Percentiles rank a stretch among this genome's conserved stretches.
Conservation (phyloP, 23 red algal genomes). For the Gracilaria caudata region DNA sequence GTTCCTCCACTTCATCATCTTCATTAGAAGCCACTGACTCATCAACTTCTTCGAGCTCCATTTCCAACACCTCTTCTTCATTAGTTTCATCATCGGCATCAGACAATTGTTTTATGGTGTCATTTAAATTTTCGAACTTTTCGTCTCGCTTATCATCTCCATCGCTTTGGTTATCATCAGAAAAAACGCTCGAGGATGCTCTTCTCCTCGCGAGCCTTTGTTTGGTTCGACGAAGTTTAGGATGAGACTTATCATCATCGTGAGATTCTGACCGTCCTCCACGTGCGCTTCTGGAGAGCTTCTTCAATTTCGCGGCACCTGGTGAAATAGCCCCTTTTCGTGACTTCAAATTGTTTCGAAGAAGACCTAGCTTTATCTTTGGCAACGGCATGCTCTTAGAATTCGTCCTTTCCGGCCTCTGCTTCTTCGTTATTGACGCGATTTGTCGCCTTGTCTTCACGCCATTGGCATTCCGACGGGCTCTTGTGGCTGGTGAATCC, state of each 20-base stretch:
- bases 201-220: neutral
- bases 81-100: slow-evolving; percentile 9
- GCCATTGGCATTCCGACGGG: neutral
- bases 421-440: neutral
- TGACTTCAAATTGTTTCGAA: neutral
- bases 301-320: neutral
- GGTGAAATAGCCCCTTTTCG: neutral
- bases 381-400: slow-evolving; percentile 34
- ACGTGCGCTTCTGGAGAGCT: neutral
- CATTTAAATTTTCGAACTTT: neutral
- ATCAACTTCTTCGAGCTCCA: slow-evolving; percentile 26
- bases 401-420: neutral
- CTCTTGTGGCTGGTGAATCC: neutral
- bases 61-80: slow-evolving; percentile 20
- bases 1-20: slow-evolving; percentile 31
- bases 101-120: slow-evolving; percentile 9
- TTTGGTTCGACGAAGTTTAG: slow-evolving; percentile 13
- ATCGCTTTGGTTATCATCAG: neutral
- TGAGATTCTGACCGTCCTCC: neutral
- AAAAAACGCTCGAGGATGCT: neutral
- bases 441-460: slow-evolving; percentile 25
- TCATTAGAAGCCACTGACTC: slow-evolving; percentile 11
- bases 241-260: neutral
- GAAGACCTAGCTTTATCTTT: neutral
- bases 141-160: neutral